Evolutionary conservation across 2,329 filamentous ascomycete species (phyloP), one percentile per base, ranked within the genome.

Genomic region (Monosporascus sp.): DNA sequence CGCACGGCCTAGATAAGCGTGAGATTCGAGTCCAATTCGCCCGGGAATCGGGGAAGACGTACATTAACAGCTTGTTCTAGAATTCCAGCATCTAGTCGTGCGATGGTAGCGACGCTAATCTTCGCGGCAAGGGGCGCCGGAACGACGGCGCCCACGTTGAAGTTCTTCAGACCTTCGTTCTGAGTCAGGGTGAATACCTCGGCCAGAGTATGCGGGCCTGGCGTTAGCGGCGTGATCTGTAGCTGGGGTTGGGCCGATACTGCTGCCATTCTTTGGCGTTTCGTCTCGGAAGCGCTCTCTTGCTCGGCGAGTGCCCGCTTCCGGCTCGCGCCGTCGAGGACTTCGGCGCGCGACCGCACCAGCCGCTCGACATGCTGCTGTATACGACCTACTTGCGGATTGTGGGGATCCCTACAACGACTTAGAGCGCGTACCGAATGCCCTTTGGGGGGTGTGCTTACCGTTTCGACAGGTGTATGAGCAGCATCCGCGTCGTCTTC

Each of bases 281-380:
- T 99, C n/a, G 86, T 79, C 61, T 96, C 91, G 31, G 87, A 73
- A 2, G 83, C 85, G 61, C 90, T 86, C 17, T 80, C 84, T 24
- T 88, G 86, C 62, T 92, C 79, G 5, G 86, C 84, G 39, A 86
- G 78, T 5, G 84, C 82, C 55, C 94, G 84, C 71, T 99, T 99
- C 53, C 88, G 85, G 49, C 77, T 83, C 50, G 81, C 77, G 50
- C 95, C 90, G 52, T 96, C 90, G 51, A 94, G 85, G 11, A 90
- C 79, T 60, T 96, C 90, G 9, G 84, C 77, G 51, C 90, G 85
- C 51, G 84, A 86, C 58, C 90, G 88, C 74, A 89, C 85, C 57
- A 95, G 81, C 49, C 90, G 83, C 63, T 96, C 90, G 18, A 96
- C 77, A 65, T 96, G 87, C 66, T 94, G 88, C 62, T 96, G 89